Evolutionary conservation across 73 alveolate species (phyloP).

Genomic region (Tetrahymena elliotti): DNA sequence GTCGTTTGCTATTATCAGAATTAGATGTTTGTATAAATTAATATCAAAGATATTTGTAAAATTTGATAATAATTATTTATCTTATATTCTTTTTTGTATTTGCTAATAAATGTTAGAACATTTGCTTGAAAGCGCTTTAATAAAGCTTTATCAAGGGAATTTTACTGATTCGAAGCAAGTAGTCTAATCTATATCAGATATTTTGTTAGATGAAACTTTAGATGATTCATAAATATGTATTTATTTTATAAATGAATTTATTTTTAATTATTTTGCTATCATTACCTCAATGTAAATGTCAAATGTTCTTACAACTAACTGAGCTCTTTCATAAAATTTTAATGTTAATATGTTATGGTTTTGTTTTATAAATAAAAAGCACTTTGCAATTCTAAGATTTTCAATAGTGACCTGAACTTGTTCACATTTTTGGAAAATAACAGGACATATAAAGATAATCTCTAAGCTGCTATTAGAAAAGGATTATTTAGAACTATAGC

Average conservation of each 20-base stretch:
- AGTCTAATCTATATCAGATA: neutral
- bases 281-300: too few relatives aligned
- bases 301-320: too few relatives aligned
- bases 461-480: slow-evolving; percentile 14
- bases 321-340: too few relatives aligned
- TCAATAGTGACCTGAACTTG: slow-evolving; percentile 7
- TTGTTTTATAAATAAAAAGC: neutral
- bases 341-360: neutral
- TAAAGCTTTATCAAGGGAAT: neutral
- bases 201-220: neutral
- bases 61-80: neutral
- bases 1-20: neutral
- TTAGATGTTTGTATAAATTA: neutral
- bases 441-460: slow-evolving; percentile 6
- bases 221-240: neutral
- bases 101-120: neutral
- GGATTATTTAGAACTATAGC: slow-evolving; percentile 11
- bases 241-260: neutral
- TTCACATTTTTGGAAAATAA: slow-evolving; percentile 6
- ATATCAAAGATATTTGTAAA: neutral
- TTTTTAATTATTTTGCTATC: neutral
- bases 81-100: too few relatives aligned
- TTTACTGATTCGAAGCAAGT: neutral
- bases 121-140: neutral
- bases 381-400: slow-evolving; percentile 5